Evolutionary conservation across 176 grass and related monocot species (phyloP).

Genomic region (Melocanna baccifera): DNA sequence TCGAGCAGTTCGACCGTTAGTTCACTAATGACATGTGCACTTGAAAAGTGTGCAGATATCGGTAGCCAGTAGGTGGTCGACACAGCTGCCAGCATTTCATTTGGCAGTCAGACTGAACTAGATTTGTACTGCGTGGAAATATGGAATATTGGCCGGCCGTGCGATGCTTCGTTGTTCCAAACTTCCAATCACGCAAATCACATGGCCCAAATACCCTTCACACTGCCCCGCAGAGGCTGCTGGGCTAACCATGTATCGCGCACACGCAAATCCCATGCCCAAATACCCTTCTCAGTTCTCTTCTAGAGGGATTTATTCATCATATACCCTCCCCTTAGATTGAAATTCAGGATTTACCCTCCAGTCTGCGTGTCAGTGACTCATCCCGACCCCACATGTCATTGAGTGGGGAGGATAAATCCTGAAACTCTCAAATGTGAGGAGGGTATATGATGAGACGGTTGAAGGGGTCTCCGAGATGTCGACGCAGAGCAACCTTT

Average conservation of each 20-base stretch:
- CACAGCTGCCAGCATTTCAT: background rate
- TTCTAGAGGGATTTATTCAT: no score
- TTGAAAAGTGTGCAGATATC: background rate
- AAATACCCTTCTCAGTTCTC: background rate
- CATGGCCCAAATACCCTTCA: background rate
- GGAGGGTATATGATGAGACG: no score
- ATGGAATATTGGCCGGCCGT: background rate
- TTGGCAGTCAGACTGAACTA: background rate
- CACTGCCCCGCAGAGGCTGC: background rate
- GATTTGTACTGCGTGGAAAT: background rate
- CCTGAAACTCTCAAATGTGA: no score
- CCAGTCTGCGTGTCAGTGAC: no score
- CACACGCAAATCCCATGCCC: no score
- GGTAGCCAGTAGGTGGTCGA: conserved; percentile 15
- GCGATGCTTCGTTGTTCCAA: background rate
- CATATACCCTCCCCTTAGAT: no score
- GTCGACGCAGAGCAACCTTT: background rate
- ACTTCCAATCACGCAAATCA: background rate
- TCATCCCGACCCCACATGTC: no score
- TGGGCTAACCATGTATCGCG: background rate
- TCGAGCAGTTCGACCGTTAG: background rate
- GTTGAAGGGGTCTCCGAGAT: background rate
- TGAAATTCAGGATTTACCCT: no score
- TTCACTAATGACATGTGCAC: background rate
- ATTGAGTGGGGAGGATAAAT: no score